These are phyloP conservation scores for Rhodotorula toruloides DNA, from an alignment of 768 basidiomycete species.

Conservation along the genomic window DNA sequence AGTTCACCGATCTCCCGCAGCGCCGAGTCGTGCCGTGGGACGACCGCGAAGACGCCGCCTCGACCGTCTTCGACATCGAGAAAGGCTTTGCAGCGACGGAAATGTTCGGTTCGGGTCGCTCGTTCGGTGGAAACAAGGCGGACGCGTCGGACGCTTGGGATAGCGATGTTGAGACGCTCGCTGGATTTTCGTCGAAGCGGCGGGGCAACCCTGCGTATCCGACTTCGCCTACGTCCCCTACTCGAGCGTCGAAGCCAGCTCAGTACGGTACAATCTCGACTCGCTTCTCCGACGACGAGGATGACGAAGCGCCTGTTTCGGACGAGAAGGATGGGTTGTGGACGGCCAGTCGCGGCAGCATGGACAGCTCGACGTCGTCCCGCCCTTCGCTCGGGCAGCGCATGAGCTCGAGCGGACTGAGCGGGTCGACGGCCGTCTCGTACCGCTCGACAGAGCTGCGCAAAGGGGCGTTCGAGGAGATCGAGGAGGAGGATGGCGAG, in stretches of 20 bases:
- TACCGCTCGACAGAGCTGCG: too few species aligned
- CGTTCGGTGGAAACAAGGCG: background rate
- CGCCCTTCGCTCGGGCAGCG: background rate
- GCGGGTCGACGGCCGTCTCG: conserved; percentile 9
- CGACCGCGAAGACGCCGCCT: conserved; percentile 5
- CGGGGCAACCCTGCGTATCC: background rate
- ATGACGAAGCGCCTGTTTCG: background rate
- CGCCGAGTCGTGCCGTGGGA: background rate
- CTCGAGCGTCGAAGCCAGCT: conserved; percentile 12
- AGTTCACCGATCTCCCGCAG: conserved; percentile 3
- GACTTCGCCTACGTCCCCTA: too few species aligned
- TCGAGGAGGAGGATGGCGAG: background rate
- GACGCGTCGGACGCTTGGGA: conserved; percentile 13
- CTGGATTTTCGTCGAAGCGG: background rate
- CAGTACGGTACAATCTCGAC: conserved; percentile 2
- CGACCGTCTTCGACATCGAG: background rate
- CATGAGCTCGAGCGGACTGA: conserved; percentile 1
- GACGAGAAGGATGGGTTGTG: background rate
- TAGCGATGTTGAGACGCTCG: conserved; percentile 14
- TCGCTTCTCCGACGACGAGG: conserved; percentile 1
- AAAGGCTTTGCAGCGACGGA: too few species aligned
- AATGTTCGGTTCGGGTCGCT: too few species aligned
- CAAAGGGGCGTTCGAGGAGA: background rate
- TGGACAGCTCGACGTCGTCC: background rate
- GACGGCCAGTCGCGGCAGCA: background rate